Base-by-base conservation (phyloP, 306 rosid species). In the Gynostemma pentaphyllum region DNA sequence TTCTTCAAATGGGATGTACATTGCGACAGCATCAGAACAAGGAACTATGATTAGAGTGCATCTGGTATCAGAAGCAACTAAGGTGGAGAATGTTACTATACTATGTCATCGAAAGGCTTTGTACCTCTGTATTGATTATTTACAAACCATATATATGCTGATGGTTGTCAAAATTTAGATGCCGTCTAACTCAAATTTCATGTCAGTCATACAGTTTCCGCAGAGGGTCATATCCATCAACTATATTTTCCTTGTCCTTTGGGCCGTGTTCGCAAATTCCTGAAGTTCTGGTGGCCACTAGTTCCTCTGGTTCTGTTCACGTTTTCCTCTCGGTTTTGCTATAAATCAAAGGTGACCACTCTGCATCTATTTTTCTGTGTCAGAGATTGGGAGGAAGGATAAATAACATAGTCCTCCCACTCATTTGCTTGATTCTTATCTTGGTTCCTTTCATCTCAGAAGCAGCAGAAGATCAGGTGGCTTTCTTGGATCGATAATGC, bases 21-120 rank as follows among this genome's bases (percentile, higher is more conserved):
- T 91, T 65, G 97, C 97, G 70, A 91, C 97, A 68, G 97, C 97
- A 63, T 91, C 97, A 40, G 97, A 91, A 75, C 96, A 87, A 76
- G 97, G 97, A 69, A 91, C 97, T 67, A 85, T 85, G 64, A 69
- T 91, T 76, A 82, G 97, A 75, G 97, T 91, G 45, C 85, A 91
- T 85, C 71, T 78, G 68, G 96, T 91, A 68, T 80, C 85, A 15
- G 97, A 91, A 72, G 97, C 97, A 68, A 76, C 92, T 62, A 82
- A 87, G 97, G 97, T 90, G 74, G 75, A 67, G 74, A 65, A 59
- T 40, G n/a, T n/a, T n/a, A 49, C 18, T 40, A 64, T 26, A 47
- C 70, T 45, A 32, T 65, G 59, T 48, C 14, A 45, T 66, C 22
- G 28, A 41, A 63, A n/a, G 42, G 13, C 53, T 24, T n/a, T 18